Base-by-base conservation (phyloP, 202 grass and related monocot genomes). In the Panicum hallii region DNA sequence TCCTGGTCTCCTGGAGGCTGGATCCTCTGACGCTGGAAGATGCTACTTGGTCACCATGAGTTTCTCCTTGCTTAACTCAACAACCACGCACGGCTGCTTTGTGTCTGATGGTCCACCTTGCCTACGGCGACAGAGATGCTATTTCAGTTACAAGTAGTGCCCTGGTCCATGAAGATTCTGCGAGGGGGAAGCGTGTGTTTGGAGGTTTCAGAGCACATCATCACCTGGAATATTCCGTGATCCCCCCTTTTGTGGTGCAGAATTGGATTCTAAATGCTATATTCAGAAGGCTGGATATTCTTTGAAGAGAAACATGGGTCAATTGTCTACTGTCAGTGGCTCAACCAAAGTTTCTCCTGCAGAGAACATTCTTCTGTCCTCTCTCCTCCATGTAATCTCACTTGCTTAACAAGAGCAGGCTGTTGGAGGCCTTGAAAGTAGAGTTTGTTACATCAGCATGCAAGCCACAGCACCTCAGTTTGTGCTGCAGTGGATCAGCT, bases 351-450 rank as follows among this genome's bases (percentile, higher is more conserved):
- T 75, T 79, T 75, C 19, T 79, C 34, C n/a, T 47, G 22, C 28
- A 12, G 15, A 45, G 42, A 75, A 68, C 60, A 80, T 74, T 79
- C 2, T 15, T 80, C 50, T 45, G 34, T 11, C 26, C 26, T 22
- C 79, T 23, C 50, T 49, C 30, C 83, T 84, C 28, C 16, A 40
- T 52, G 50, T 45, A 30, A 17, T 70, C 30, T 52, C 53, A 32
- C 11, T 5, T 69, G 15, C 54, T 75, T 63, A 45, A 45, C 40
- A 7, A 7, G 36, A 64, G 36, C 75, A 4, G 70, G 15, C 55
- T 85, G 36, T 64, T 77, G 45, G 71, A 89, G 63, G 63, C 77
- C 63, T 81, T 71, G 70, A 70, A 41, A 28, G 0, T 68, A 56
- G 36, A 44, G n/a, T 38, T 58, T 12, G 32, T 10, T 61, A 74